Evolutionary conservation across 202 grass and related monocot genomes (phyloP).

Genomic region (Brachypodium distachyon): DNA sequence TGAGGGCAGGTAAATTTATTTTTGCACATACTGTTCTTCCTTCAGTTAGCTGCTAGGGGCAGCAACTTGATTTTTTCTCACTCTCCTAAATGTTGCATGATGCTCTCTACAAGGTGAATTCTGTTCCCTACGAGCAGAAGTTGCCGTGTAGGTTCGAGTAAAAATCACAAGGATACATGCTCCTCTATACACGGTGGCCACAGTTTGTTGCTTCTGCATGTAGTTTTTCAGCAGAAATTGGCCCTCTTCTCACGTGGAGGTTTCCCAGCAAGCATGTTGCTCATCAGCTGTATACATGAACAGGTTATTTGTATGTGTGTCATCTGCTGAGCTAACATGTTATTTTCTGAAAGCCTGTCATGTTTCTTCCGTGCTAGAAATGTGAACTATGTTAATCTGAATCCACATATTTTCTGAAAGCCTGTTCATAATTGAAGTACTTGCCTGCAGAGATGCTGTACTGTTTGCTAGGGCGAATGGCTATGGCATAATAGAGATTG

Average conservation of each 20-base stretch:
- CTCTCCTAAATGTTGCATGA: background rate
- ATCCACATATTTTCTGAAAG: too few relatives aligned
- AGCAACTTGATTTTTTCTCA: background rate
- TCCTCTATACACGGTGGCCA: background rate
- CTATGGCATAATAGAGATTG: too few relatives aligned
- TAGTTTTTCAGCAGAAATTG: background rate
- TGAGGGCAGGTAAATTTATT: background rate
- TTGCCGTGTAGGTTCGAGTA: constrained; percentile 11
- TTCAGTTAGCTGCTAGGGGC: background rate
- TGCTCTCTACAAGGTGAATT: background rate
- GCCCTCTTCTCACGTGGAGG: background rate
- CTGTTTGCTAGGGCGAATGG: too few relatives aligned
- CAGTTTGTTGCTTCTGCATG: background rate
- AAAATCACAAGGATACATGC: constrained; percentile 20
- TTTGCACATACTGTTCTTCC: background rate
- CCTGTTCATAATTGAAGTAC: too few relatives aligned
- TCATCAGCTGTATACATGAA: too few relatives aligned
- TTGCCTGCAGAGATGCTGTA: too few relatives aligned
- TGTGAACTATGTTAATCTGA: background rate
- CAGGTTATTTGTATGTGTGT: too few relatives aligned
- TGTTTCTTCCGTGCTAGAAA: background rate
- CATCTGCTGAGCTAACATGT: background rate
- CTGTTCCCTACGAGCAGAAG: background rate
- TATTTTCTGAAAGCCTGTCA: background rate
- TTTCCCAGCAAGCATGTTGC: background rate